Evolutionary conservation across 2,329 filamentous ascomycete species (phyloP), one percentile per base, ranked within the genome.

Genomic region (Pseudogymnoascus sp.): DNA sequence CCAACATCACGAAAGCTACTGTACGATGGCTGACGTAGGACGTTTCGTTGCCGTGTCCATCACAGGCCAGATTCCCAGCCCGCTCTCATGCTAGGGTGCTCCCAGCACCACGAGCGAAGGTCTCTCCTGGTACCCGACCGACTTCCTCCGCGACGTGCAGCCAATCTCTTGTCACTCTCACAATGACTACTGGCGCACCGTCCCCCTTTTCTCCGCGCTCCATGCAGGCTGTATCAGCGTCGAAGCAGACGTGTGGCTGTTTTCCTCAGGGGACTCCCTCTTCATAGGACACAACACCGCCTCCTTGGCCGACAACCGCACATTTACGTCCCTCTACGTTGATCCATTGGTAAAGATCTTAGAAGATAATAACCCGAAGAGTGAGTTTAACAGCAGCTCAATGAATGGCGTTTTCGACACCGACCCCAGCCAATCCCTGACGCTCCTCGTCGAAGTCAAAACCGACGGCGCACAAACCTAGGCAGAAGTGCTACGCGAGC

Each of bases 371-470:
- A 86, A 85, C 67, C 79, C 79, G 1, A 72, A 75, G 1, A 78
- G 79, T 0, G 70, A 76, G 3, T 81, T 82, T 65, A 75, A 75
- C 64, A 77, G 77, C 63, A 77, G 73, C 5, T 78, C 76, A 3
- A 71, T 68, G 1, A 76, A 76, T 65, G 87, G 88, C 11, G 75
- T 91, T 7, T 87, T 85, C 68, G 77, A 82, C 67, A 74, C 74
- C 7, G 75, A 81, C 65, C 80, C 83, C 0, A 69, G 70, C 1
- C 82, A 84, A 68, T 79, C 83, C 0, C 73, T 90, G 0, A 78
- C 83, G 4, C 78, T 92, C 3, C 78, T 91, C 3, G 79, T 92
- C 31, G 89, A 92, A 72, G 76, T 91, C 71, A 92, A 92, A 74
- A 85, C 80, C 1, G 72, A 79, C 26, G 82, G 81, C 1, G 70